phyloP scores from a whole-genome alignment of 371 early-diverging fungal species.

The Saksenaea vasiformis region DNA sequence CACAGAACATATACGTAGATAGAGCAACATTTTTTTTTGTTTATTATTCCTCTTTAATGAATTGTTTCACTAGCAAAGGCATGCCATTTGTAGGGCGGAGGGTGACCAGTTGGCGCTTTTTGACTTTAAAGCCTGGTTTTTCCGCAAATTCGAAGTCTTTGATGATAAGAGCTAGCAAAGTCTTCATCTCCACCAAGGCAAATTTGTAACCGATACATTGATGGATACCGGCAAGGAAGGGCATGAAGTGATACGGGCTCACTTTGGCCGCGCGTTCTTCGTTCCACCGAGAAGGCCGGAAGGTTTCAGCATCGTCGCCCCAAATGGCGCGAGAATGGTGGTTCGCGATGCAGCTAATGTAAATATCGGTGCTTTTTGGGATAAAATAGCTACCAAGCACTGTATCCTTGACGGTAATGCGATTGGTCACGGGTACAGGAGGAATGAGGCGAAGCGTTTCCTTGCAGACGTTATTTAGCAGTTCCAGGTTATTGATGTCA shows the following conservation, averaged over 20 bases:
- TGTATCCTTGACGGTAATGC: constrained; percentile 44
- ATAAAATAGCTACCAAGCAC: constrained; percentile 37
- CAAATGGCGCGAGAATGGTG: constrained; percentile 56
- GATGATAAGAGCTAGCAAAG: constrained; percentile 35
- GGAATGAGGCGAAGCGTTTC: constrained; percentile 56
- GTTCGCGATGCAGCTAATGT: constrained; percentile 42
- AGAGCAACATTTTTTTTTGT: not conserved
- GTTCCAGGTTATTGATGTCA: constrained; percentile 40
- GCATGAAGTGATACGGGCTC: constrained; percentile 56
- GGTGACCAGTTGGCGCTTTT: constrained; percentile 35
- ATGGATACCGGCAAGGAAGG: constrained; percentile 62
- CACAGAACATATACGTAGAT: no score
- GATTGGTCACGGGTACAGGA: constrained; percentile 50
- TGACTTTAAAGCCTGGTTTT: constrained; percentile 32
- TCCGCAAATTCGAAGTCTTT: constrained; percentile 35
- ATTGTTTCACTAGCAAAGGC: constrained; percentile 23
- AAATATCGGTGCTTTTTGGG: constrained; percentile 56
- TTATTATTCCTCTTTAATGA: not conserved
- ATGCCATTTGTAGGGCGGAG: constrained; percentile 41
- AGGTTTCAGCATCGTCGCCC: constrained; percentile 68
- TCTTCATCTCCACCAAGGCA: constrained; percentile 46
- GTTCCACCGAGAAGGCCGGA: constrained; percentile 66
- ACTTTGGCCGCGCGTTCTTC: constrained; percentile 25
- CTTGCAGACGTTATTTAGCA: constrained; percentile 54
- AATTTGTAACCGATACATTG: constrained; percentile 47